phyloP scores from a whole-genome alignment of 495 filamentous ascomycete genomes.

The Collariella sp. region DNA sequence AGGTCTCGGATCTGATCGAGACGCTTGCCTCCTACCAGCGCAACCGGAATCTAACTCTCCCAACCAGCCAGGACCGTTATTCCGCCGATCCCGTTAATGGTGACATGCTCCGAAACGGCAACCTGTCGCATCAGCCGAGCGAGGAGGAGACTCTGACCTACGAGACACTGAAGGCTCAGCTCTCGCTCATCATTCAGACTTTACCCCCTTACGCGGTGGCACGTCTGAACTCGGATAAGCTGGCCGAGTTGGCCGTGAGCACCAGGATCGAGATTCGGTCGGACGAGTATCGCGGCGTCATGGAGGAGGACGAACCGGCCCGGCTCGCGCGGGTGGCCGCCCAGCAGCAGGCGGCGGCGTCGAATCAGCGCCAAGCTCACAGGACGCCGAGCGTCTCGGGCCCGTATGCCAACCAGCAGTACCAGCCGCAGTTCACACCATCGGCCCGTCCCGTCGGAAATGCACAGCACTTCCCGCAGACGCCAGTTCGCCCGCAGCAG shows the following conservation, averaged over 20 bases:
- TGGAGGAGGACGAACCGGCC: conserved; percentile 73
- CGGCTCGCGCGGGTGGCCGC: conserved; percentile 28
- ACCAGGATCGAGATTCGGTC: conserved; percentile 66
- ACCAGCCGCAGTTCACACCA: conserved; percentile 26
- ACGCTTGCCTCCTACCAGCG: conserved; percentile 81
- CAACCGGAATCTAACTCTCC: conserved; percentile 61
- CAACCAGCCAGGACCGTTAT: conserved; percentile 41
- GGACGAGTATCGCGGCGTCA: conserved; percentile 64
- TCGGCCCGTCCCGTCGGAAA: conserved; percentile 33
- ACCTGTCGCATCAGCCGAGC: conserved; percentile 39
- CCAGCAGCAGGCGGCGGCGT: conserved; percentile 21
- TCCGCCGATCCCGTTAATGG: conserved; percentile 41
- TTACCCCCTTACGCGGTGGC: conserved; percentile 81
- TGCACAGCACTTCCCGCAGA: conserved; percentile 36
- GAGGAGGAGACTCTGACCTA: conserved; percentile 66
- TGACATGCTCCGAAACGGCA: conserved; percentile 44
- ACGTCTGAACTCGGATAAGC: conserved; percentile 74
- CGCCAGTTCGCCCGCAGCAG: conserved; percentile 32
- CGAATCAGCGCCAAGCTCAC: conserved; percentile 31
- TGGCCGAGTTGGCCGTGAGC: conserved; percentile 73
- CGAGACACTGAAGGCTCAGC: conserved; percentile 62
- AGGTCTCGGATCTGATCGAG: conserved; percentile 76
- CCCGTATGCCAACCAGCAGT: conserved; percentile 32
- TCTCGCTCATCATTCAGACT: conserved; percentile 60
- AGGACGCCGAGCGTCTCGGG: conserved; percentile 32